A percentile compares a stretch with the other conserved stretches of the same genome.
These are phyloP conservation scores for Neonothopanus nambi DNA, from an alignment of 1,284 basidiomycete species.

Conservation along the genomic window DNA sequence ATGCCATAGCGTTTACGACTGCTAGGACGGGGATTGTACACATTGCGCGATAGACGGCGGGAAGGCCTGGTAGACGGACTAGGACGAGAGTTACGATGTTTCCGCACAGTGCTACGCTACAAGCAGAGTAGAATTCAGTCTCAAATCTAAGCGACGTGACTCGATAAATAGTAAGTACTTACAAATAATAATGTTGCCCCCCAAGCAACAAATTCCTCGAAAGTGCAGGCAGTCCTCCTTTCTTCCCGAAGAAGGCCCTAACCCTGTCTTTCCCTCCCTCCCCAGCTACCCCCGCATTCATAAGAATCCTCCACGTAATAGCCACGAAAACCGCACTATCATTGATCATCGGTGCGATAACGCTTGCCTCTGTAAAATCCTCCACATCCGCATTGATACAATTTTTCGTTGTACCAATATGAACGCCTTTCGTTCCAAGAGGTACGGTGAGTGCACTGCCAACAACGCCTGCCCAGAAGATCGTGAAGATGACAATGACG, in stretches of 20 bases:
- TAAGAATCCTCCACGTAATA: conserved; percentile 7
- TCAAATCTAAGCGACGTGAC: too few species aligned
- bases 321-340: conserved; percentile 13
- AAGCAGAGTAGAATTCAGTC: too few species aligned
- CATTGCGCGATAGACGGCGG: neutral
- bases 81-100: conserved; percentile 1
- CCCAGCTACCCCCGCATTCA: neutral
- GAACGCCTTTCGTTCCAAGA: conserved; percentile 3
- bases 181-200: conserved; percentile 7
- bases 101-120: neutral
- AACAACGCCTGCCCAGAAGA: conserved; percentile 5
- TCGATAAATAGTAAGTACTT: neutral
- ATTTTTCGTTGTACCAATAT: conserved; percentile 8
- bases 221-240: neutral
- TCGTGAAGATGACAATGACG: neutral
- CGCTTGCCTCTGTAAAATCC: neutral
- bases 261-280: neutral
- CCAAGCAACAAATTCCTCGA: neutral
- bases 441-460: conserved; percentile 1
- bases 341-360: neutral
- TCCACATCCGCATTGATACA: conserved; percentile 8
- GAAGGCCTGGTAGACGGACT: neutral
- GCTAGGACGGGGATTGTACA: neutral
- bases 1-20: neutral
- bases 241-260: neutral